Conservation (phyloP, 352 stramenopile species). For the Phytophthora sp. region DNA sequence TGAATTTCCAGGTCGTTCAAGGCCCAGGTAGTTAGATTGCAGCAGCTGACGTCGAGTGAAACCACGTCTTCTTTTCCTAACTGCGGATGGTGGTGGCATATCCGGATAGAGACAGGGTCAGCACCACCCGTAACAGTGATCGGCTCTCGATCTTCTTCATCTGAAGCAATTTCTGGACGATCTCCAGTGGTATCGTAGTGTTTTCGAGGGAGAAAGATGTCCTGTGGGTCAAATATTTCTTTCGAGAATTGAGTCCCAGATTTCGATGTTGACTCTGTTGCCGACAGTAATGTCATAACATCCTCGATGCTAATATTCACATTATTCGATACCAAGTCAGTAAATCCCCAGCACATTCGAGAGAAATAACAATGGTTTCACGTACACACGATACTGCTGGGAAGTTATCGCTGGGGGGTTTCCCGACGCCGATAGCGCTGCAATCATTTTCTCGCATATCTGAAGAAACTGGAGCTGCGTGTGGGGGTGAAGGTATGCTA, state of each 20-base stretch:
- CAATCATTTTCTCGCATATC: slow-evolving; percentile 41
- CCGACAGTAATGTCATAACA: slow-evolving; percentile 26
- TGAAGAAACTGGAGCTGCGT: slow-evolving; percentile 31
- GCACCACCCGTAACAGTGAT: slow-evolving; percentile 60
- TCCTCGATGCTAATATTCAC: slow-evolving; percentile 31
- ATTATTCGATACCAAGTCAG: slow-evolving; percentile 6
- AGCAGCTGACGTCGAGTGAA: slow-evolving; percentile 55
- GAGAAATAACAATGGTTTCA: slow-evolving; percentile 4
- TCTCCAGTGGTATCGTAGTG: slow-evolving; percentile 13
- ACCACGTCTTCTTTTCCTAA: slow-evolving; percentile 55
- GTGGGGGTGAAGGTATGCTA: slow-evolving; percentile 40
- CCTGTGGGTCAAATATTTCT: slow-evolving; percentile 47
- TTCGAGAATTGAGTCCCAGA: slow-evolving; percentile 14
- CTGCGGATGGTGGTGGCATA: slow-evolving; percentile 61
- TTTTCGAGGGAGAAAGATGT: slow-evolving; percentile 43
- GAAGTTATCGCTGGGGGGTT: slow-evolving; percentile 19
- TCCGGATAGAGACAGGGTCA: slow-evolving; percentile 64
- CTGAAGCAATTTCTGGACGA: not conserved
- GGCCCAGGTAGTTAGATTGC: slow-evolving; percentile 70
- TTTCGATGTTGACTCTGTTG: slow-evolving; percentile 1
- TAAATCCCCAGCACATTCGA: not conserved
- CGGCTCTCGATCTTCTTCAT: slow-evolving; percentile 21
- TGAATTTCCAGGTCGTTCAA: slow-evolving; percentile 74
- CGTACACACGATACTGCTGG: slow-evolving; percentile 43
- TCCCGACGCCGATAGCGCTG: slow-evolving; percentile 20